Percentiles rank a stretch among this genome's conserved stretches.
These are phyloP conservation scores for Cyberlindnera japonica DNA, from an alignment of 805 yeast species.

Conservation along the genomic window DNA sequence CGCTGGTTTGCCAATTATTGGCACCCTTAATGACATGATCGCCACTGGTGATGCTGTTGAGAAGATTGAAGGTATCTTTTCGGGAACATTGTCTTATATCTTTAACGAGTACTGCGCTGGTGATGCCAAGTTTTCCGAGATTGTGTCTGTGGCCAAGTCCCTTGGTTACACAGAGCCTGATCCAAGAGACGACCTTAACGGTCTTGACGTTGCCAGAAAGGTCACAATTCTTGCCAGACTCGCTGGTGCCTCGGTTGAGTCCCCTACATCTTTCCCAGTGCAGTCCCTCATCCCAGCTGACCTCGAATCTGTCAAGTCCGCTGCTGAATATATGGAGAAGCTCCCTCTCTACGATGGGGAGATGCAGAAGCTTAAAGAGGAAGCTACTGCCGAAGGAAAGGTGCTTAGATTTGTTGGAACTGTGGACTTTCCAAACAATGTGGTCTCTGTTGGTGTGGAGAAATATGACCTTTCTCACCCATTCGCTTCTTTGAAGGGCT, in stretches of 20 bases:
- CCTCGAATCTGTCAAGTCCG: conserved; percentile 68
- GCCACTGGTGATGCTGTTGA: conserved; percentile 91
- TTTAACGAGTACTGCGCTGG: conserved; percentile 88
- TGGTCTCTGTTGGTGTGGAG: conserved; percentile 81
- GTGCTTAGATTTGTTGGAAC: conserved; percentile 93
- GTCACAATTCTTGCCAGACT: conserved; percentile 94
- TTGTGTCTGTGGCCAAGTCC: conserved; percentile 82
- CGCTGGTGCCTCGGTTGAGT: conserved; percentile 78
- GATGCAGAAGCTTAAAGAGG: conserved; percentile 69
- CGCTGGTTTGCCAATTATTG: conserved; percentile 94
- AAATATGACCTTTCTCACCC: conserved; percentile 89
- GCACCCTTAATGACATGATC: conserved; percentile 82
- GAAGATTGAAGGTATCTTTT: conserved; percentile 92
- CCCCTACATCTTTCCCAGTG: conserved; percentile 91
- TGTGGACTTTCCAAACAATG: conserved; percentile 68
- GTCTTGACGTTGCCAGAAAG: conserved; percentile 97
- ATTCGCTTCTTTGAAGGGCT: conserved; percentile 91
- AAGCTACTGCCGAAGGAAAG: conserved; percentile 78
- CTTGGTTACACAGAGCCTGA: conserved; percentile 98
- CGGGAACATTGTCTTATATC: conserved; percentile 93
- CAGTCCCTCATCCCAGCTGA: conserved; percentile 88
- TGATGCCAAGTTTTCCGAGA: conserved; percentile 77
- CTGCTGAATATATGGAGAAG: conserved; percentile 72
- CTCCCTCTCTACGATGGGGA: conserved; percentile 83
- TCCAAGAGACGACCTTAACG: conserved; percentile 98